phyloP scores from a whole-genome alignment of 192 early-diverging fungal species.

The Linnemannia hyalina region DNA sequence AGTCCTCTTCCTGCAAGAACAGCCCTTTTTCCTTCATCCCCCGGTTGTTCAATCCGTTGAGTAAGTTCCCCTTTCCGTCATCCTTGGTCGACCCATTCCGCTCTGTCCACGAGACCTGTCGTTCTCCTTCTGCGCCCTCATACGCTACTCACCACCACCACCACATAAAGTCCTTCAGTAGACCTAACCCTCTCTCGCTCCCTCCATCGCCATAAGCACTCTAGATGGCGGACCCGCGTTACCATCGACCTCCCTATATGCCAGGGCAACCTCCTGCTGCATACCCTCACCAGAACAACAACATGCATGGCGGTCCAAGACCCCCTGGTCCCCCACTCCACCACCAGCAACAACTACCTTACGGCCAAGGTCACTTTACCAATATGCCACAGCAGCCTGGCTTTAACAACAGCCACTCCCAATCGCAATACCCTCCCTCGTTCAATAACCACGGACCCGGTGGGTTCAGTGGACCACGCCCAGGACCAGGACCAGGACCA shows the following conservation, averaged over 20 bases:
- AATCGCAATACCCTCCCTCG: constrained; percentile 7
- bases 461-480: constrained; percentile 27
- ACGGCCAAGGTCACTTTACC: constrained; percentile 18
- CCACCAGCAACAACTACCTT: constrained; percentile 29
- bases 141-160: neutral
- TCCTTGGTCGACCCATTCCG: neutral
- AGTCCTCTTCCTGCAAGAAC: neutral
- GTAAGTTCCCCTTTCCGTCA: neutral
- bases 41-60: neutral
- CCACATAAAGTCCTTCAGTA: neutral
- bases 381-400: constrained; percentile 26
- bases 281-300: constrained; percentile 23
- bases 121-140: neutral
- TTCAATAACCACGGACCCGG: constrained; percentile 19
- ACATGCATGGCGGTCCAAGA: constrained; percentile 22
- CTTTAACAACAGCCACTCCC: constrained; percentile 15
- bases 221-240: constrained; percentile 47
- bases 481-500: constrained; percentile 15
- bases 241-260: constrained; percentile 14
- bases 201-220: neutral
- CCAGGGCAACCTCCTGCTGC: constrained; percentile 9
- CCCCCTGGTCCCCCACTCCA: constrained; percentile 15
- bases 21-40: neutral
- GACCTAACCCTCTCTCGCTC: neutral
- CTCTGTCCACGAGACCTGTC: neutral